Base-by-base conservation (phyloP, 140 eudicot genomes). In the Stevia rebaudiana region DNA sequence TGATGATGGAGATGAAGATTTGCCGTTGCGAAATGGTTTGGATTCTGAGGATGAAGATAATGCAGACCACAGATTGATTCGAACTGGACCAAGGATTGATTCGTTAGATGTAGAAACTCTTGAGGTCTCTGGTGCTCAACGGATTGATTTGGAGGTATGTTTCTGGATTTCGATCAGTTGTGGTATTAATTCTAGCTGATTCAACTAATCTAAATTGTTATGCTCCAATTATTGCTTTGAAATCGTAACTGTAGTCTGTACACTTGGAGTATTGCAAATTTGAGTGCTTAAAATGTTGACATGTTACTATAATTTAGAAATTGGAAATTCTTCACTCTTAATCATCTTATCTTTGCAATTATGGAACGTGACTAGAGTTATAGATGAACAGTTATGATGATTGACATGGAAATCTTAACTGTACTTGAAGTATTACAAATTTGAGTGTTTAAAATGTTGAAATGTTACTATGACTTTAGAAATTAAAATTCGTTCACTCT, bases 81-180 rank as follows among this genome's bases (percentile, higher is more conserved):
- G 97, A 8, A 92, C 97, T 5, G 99, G 96, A 0, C 97, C 95
- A 0, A 53, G 76, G 71, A 52, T 88, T 30, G 99, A 92, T 85
- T 85, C 99, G 6, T 80, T 92, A 36, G 97, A 92, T 74, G 87
- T 88, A 0, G 98, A 92, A 61, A 95, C 97, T 0, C 97, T 92
- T 2, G 99, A 92, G 70, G 84, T 92, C 24, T 94, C 97, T 4
- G 95, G 95, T 4, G 80, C 79, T 37, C 92, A 83, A 17, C 65
- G 90, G 23, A 74, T 68, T 39, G 95, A 85, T 49, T 79, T 81
- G 40, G 97, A 88, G 95, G 99, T 91, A 43, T 25, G 21, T 51
- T 46, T 36, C 46, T 39, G 79, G 4, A 61, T 81, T 23, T 48
- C 6, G 7, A 18, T n/a, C 41, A 11, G 47, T 47, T 8, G 19